Base-by-base conservation (phyloP, 2,329 filamentous ascomycete genomes). In the Aureobasidium sp. region DNA sequence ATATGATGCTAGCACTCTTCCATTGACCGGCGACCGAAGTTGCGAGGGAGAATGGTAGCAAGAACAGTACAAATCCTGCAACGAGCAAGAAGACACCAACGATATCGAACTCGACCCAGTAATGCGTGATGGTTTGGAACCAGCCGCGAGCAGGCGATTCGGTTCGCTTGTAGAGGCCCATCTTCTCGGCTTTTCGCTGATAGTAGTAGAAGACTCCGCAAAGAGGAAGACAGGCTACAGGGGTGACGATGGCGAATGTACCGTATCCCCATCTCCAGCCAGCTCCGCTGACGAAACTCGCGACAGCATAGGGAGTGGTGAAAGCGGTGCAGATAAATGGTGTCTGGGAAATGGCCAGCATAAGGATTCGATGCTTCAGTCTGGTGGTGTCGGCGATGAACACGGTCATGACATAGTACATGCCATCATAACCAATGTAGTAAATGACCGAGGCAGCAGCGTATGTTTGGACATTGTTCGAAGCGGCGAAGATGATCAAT, bases 311-410 rank as follows among this genome's bases (percentile, higher is more conserved):
- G 1, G 63, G 61, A 13, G 62, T 62, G 27, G 63, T 64, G 59
- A 69, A 72, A 16, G 70, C 69, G 7, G 70, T 73, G 16, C 57
- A 59, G 61, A 73, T 73, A 66, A 70, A 72, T 2, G 71, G 71
- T 3, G 69, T 69, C 8, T 67, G 67, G 5, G 68, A 65, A 59
- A 71, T 71, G 36, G 67, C 71, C 61, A 70, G 69, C 27, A 67
- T 67, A 25, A 70, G 66, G 1, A 67, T 68, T 65, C 71, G 66
- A 59, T 71, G 68, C 49, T 68, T 67, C 16, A 73, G 66, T 14
- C 61, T 62, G 16, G 65, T 64, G 27, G 60, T 66, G 30, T 67
- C 64, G 37, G 64, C 64, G 58, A 66, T 61, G 60, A 66, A 67
- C 16, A 67, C 63, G 2, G 66, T 59, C 42, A 66, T 64, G 30